These are phyloP conservation scores for Oryza meridionalis DNA, from an alignment of 176 grass and related monocot genomes.

Conservation along the genomic window DNA sequence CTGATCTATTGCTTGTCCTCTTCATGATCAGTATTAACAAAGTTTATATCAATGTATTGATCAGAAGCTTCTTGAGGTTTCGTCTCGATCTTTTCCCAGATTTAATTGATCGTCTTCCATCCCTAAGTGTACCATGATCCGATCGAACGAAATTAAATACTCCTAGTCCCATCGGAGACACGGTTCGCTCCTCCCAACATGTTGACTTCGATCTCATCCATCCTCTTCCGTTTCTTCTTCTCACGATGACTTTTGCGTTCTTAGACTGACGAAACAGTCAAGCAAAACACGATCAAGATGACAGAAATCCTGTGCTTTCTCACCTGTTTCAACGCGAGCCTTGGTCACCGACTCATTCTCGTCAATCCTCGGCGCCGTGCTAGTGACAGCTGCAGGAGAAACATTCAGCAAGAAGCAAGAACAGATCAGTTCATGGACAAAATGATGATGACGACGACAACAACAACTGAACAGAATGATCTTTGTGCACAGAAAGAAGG, in stretches of 20 bases:
- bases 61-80: not conserved
- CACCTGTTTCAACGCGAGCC: conserved; percentile 10
- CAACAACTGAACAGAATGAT: not conserved
- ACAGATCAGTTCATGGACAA: not conserved
- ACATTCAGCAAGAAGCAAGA: not conserved
- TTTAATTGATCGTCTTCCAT: not conserved
- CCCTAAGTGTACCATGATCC: not conserved
- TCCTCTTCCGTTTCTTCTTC: not conserved
- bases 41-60: no score
- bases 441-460: not conserved
- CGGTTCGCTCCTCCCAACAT: not conserved
- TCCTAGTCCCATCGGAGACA: not conserved
- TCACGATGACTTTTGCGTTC: not conserved
- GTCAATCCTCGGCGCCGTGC: not conserved
- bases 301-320: not conserved
- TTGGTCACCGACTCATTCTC: conserved; percentile 25
- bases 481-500: not conserved
- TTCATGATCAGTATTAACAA: not conserved
- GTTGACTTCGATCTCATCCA: not conserved
- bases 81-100: not conserved
- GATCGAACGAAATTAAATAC: not conserved
- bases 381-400: conserved; percentile 4
- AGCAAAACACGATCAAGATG: not conserved
- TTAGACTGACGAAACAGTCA: not conserved
- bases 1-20: no score